Evolutionary conservation across 768 basidiomycete species (phyloP).

Genomic region (Flagelloscypha sp.): DNA sequence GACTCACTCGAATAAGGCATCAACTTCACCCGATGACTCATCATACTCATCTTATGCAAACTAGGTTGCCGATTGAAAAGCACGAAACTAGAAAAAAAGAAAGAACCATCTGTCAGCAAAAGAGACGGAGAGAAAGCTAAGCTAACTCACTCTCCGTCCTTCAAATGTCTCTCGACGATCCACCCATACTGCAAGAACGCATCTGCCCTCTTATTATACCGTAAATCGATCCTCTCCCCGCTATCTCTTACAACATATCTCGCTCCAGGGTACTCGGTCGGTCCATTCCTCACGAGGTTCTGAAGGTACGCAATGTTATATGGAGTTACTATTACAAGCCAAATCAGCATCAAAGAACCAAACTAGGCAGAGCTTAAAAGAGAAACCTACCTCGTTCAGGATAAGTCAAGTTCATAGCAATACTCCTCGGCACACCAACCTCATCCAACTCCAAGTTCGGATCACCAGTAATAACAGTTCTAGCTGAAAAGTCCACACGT

Average conservation of each 20-base stretch:
- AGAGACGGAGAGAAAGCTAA: background rate
- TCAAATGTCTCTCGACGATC: slow-evolving; percentile 96
- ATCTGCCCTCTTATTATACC: slow-evolving; percentile 93
- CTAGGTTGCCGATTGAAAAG: slow-evolving; percentile 98
- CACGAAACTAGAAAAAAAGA: slow-evolving; percentile 50
- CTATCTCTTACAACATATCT: slow-evolving; percentile 96
- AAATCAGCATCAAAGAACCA: slow-evolving; percentile 8
- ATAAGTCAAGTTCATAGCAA: slow-evolving; percentile 96
- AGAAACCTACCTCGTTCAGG: slow-evolving; percentile 78
- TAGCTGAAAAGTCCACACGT: slow-evolving; percentile 97
- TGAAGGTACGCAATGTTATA: slow-evolving; percentile 95
- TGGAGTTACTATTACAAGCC: slow-evolving; percentile 64
- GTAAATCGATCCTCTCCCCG: slow-evolving; percentile 91
- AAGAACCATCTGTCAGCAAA: slow-evolving; percentile 3
- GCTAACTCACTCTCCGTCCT: slow-evolving; percentile 91
- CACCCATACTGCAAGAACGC: slow-evolving; percentile 96
- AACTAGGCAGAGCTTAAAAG: background rate
- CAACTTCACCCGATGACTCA: slow-evolving; percentile 94
- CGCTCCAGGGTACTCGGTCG: slow-evolving; percentile 91
- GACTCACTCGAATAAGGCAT: slow-evolving; percentile 96
- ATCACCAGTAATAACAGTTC: slow-evolving; percentile 98
- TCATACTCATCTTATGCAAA: slow-evolving; percentile 99
- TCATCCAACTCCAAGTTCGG: slow-evolving; percentile 95
- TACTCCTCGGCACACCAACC: slow-evolving; percentile 90
- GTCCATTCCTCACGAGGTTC: slow-evolving; percentile 91